phyloP scores from a whole-genome alignment of 108 stramenopile species.

The Asterionellopsis glacialis region DNA sequence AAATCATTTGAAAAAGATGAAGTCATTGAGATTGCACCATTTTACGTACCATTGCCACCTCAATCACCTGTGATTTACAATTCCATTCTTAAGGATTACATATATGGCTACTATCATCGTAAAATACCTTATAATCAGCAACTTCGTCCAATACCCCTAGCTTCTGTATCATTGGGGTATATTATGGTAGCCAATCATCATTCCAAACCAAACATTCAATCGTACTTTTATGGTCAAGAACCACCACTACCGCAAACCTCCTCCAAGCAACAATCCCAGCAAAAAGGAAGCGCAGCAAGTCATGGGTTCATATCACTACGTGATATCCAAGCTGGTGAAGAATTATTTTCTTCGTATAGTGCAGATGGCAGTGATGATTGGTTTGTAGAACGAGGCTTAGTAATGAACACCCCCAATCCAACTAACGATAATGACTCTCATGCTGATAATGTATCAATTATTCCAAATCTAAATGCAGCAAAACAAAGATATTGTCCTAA shows the following conservation, averaged over 20 bases:
- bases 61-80: conserved; percentile 4
- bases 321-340: conserved; percentile 31
- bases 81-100: conserved; percentile 25
- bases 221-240: conserved; percentile 5
- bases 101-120: conserved; percentile 19
- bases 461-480: conserved; percentile 2
- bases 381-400: conserved; percentile 25
- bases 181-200: conserved; percentile 38
- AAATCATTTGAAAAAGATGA: conserved; percentile 17
- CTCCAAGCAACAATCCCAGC: neutral
- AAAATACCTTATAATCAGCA: neutral
- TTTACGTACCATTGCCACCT: conserved; percentile 22
- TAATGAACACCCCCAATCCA: neutral
- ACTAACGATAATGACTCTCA: neutral
- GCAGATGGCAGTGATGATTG: conserved; percentile 16
- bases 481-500: conserved; percentile 27
- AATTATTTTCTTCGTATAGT: conserved; percentile 26
- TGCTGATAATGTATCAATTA: conserved; percentile 5
- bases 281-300: neutral
- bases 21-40: conserved; percentile 28
- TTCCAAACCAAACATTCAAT: conserved; percentile 23
- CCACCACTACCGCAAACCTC: neutral
- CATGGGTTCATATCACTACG: conserved; percentile 29
- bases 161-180: conserved; percentile 26
- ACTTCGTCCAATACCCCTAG: neutral